A percentile compares a stretch with the other conserved stretches of the same genome.
These are phyloP conservation scores for Exophiala oligosperma DNA, from an alignment of 2,329 filamentous ascomycete genomes.

Conservation along the genomic window DNA sequence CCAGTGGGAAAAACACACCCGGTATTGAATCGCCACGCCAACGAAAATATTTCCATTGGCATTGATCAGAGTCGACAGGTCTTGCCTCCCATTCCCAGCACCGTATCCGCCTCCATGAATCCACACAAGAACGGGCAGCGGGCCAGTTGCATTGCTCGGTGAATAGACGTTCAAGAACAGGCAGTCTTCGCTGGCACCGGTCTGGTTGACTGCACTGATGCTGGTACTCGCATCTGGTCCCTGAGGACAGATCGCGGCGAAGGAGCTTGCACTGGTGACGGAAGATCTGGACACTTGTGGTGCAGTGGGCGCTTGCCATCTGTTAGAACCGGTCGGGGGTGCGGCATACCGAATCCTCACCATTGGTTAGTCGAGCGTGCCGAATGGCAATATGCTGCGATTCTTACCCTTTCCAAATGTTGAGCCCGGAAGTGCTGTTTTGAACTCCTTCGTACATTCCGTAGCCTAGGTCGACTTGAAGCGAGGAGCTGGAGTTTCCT, in stretches of 20 bases:
- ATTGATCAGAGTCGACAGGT: constrained; percentile 45
- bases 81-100: constrained; percentile 34
- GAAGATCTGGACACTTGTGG: constrained; percentile 30
- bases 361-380: constrained; percentile 8
- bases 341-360: constrained; percentile 40
- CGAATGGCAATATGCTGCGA: constrained; percentile 4
- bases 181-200: constrained; percentile 40
- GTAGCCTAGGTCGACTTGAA: constrained; percentile 48
- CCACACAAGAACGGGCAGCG: constrained; percentile 41
- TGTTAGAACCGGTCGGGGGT: constrained; percentile 34
- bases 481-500: constrained; percentile 9
- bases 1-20: constrained; percentile 34
- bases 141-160: constrained; percentile 32
- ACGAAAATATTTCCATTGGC: constrained; percentile 52
- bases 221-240: constrained; percentile 25
- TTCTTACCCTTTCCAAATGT: constrained; percentile 49
- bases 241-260: constrained; percentile 38
- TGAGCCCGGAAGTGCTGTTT: constrained; percentile 41
- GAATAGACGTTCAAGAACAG: constrained; percentile 44
- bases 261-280: constrained; percentile 31
- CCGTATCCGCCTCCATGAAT: constrained; percentile 42
- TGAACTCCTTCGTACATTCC: constrained; percentile 46
- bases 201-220: constrained; percentile 17
- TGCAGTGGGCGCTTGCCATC: constrained; percentile 37
- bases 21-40: constrained; percentile 52